Base-by-base conservation (phyloP, 208 protist genomes). In the Leishmania major region DNA sequence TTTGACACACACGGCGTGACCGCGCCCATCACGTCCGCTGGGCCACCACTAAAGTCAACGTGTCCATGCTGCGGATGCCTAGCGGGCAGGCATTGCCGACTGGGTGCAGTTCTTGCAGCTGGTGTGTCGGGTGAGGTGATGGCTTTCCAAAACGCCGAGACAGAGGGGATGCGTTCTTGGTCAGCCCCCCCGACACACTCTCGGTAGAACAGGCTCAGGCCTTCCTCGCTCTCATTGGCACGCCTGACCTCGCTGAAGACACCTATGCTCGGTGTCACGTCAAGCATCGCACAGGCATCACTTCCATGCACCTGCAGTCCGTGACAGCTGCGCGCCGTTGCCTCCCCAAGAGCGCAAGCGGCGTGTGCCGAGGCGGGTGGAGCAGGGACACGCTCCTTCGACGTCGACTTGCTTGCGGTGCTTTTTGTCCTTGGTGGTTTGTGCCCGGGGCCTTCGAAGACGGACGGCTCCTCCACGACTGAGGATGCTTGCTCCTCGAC, bases 401-500 rank as follows among this genome's bases (percentile, higher is more conserved):
- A 6, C 17, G 8, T 60, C 4, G 31, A 40, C 6, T 37, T 37
- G 49, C 6, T 10, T 22, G 25, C 5, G 15, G 15, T 0, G 19
- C 8, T 43, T 2, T 51, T 47, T n/a, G 40, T 17, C 0, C n/a
- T 37, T 17, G 75, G 31, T 8, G 25, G 3, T 28, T 37, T 11
- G 3, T 1, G 19, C 31, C 3, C 31, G 15, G 57, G 57, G 4
- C 57, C 75, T 8, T 77, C 67, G 25, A 84, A 80, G 69, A 84
- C 40, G n/a, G 81, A 84, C 0, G 76, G 81, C 81, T 84, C 81
- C 64, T 25, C 75, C 70, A 77, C 66, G 28, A 53, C 55, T 25
- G 28, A 59, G 11, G 37, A 64, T 31, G 28, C 17, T 2, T 77
- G 71, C 6, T 60, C 81, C 70, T 84, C 79, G 72, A 84, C 78